Base-by-base conservation (phyloP, 2,329 filamentous ascomycete genomes). In the Sphaceloma murrayae region DNA sequence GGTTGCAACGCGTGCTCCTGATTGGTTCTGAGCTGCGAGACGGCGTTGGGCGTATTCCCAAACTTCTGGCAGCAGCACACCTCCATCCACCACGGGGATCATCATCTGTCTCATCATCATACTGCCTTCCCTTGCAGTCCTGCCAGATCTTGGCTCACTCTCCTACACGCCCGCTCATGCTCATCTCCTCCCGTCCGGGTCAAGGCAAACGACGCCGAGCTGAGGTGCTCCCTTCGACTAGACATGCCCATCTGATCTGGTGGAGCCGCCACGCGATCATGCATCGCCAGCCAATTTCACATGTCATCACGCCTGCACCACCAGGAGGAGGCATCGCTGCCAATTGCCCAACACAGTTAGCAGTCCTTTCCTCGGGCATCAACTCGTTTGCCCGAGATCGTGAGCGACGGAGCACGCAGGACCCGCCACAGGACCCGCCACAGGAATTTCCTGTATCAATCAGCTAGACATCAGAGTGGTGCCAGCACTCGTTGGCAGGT, bases 81-180 rank as follows among this genome's bases (percentile, higher is more conserved):
- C n/a, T n/a, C n/a, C n/a, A n/a, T 26, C 16, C 19, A 13, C n/a
- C n/a, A n/a, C n/a, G 24, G 10, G 17, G 16, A 22, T 27, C 36
- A 40, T 40, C 36, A 40, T 40, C 22, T 40, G 36, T 40, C 36
- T 40, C 36, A 40, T n/a, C n/a, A n/a, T n/a, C n/a, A n/a, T n/a
- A n/a, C n/a, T n/a, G n/a, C n/a, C n/a, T n/a, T n/a, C n/a, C n/a
- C n/a, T n/a, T n/a, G n/a, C n/a, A n/a, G n/a, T n/a, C n/a, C 36
- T 40, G 24, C 26, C 36, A 22, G 30, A 40, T 40, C 10, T 16
- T 2, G n/a, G 24, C 13, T 29, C 36, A 40, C 36, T 22, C 36
- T 40, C 19, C 24, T 13, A 40, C 36, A 40, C 14, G 36, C 36
- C n/a, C n/a, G n/a, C n/a, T n/a, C n/a, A n/a, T 26, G 22, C 36